Evolutionary conservation across 129 eudicot genomes (phyloP), one percentile per base, ranked within the genome.

Genomic region (Centaurea solstitialis): DNA sequence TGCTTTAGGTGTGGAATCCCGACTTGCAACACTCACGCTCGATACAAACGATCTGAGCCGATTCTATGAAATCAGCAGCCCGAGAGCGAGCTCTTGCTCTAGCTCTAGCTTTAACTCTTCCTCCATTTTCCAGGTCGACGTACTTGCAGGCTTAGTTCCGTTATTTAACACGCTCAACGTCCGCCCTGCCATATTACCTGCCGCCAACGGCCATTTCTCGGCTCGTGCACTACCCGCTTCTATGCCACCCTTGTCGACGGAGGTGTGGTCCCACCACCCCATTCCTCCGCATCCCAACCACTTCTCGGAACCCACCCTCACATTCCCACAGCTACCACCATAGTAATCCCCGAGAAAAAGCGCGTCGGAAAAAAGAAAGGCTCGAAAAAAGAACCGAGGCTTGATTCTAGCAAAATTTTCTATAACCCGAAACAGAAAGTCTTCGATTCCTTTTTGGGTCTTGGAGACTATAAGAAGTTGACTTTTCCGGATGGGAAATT

Each of bases 201-300:
- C 97, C 67, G 98, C 97, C 53, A 94, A 94, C 43, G 92, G 91
- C 37, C 98, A 94, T 59, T 94, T 97, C 88, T 92, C 98, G 20
- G 98, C 98, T 30, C 98, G 98, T 70, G 98, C 98, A 75, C 97
- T 94, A 93, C 96, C 6, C 92, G 98, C 73, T 94, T 92, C 83
- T 94, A 94, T 83, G 97, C 98, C 72, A 70, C 92, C 41, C 91
- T 94, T 22, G 91, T 89, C 4, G 98, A 92, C n/a, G 81, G 81
- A 7, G 97, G 96, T 24, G 38, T 73, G 23, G 79, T 90, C 74
- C 97, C 97, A 37, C 90, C 92, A 24, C 91, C 81, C 20, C 95
- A 92, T 78, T 85, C 94, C 79, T 86, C 97, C 68, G 66, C 85
- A 21, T 88, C 91, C 80, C 84, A 84, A 57, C 98, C 97, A 50